Conservation (phyloP, 768 basidiomycete species). For the Boletus pseudo-olivaceus region DNA sequence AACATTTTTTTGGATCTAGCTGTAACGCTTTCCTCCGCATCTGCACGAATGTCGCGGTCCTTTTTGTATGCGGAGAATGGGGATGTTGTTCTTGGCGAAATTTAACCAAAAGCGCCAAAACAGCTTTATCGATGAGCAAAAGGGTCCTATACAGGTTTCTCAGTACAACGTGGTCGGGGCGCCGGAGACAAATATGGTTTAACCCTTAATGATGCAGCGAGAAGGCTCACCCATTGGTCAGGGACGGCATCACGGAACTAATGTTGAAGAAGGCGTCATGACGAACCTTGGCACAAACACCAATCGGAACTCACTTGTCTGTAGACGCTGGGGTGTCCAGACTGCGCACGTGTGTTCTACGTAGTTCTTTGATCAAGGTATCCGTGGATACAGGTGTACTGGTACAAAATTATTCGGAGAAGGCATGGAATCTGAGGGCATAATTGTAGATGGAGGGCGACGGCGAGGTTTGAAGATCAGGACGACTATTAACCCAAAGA, state of each 20-base stretch:
- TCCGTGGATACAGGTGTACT: conserved; percentile 33
- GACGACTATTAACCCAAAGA: conserved; percentile 81
- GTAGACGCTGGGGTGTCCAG: conserved; percentile 2
- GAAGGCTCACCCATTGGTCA: conserved; percentile 14
- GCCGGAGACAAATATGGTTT: background rate
- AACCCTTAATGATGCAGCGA: background rate
- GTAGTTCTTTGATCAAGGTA: conserved; percentile 23
- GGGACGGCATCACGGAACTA: conserved; percentile 1
- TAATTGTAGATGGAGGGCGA: conserved; percentile 35
- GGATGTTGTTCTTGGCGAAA: background rate
- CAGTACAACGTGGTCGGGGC: conserved; percentile 10
- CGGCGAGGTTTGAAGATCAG: conserved; percentile 90
- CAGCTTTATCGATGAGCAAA: conserved; percentile 19
- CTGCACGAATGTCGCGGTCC: background rate
- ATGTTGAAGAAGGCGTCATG: background rate
- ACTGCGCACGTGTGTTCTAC: conserved; percentile 14
- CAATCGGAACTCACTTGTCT: conserved; percentile 2
- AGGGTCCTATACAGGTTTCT: conserved; percentile 1
- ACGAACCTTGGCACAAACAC: conserved; percentile 18
- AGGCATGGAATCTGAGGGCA: conserved; percentile 25
- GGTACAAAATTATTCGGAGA: conserved; percentile 28
- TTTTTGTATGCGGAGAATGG: background rate
- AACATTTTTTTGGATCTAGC: background rate
- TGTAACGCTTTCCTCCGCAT: background rate
- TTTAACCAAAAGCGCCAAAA: conserved; percentile 10